These are phyloP conservation scores for Amylostereum areolatum DNA, from an alignment of 1,284 basidiomycete genomes.

Conservation along the genomic window DNA sequence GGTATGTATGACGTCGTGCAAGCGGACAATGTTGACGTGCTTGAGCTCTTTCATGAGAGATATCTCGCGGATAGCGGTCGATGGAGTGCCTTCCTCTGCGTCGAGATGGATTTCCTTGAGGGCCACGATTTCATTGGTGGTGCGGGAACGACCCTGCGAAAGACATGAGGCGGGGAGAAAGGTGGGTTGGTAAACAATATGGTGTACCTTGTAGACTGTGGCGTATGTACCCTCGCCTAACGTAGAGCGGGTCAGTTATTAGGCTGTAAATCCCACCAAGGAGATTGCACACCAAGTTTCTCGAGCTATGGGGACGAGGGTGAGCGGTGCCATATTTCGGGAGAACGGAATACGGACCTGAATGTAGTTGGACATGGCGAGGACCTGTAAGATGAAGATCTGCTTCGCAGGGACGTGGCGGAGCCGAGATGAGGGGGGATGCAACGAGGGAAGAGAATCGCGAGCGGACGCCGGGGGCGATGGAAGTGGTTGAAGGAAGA, in stretches of 20 bases:
- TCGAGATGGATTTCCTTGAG: conserved; percentile 95
- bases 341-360: conserved; percentile 37
- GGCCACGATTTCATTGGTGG: conserved; percentile 87
- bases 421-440: neutral
- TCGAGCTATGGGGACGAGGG: conserved; percentile 54
- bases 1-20: conserved; percentile 98
- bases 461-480: neutral
- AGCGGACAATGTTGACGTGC: conserved; percentile 91
- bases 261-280: neutral
- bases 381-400: neutral
- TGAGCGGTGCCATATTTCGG: neutral
- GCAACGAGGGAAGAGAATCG: neutral
- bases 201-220: conserved; percentile 81
- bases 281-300: conserved; percentile 59
- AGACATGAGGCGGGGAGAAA: neutral
- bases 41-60: conserved; percentile 96
- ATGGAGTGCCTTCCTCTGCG: conserved; percentile 92
- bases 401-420: neutral
- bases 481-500: neutral
- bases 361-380: conserved; percentile 54
- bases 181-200: neutral
- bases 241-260: too few species aligned
- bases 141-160: conserved; percentile 73
- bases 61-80: conserved; percentile 93
- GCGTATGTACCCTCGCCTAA: conserved; percentile 83